Evolutionary conservation across 1,284 basidiomycete species (phyloP).

Genomic region (Schizophyllum commune): DNA sequence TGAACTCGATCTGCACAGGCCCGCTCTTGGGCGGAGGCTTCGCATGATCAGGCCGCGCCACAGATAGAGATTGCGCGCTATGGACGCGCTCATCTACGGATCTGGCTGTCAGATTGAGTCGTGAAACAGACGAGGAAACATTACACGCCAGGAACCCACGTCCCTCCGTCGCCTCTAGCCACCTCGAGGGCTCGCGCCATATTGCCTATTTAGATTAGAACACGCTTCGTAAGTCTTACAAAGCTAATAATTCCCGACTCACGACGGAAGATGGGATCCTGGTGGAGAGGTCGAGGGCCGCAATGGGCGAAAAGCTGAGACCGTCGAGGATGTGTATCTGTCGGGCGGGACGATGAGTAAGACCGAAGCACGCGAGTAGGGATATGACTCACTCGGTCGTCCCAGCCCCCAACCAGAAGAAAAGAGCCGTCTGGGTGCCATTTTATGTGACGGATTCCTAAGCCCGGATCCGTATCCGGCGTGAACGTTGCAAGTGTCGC

Average conservation of each 20-base stretch:
- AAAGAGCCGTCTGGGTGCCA: conserved; percentile 84
- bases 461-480: conserved; percentile 67
- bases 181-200: conserved; percentile 76
- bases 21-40: conserved; percentile 61
- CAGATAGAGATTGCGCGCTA: conserved; percentile 43
- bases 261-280: conserved; percentile 52
- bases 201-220: conserved; percentile 39
- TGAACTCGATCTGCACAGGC: conserved; percentile 68
- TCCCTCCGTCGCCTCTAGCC: conserved; percentile 73
- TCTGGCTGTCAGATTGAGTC: neutral
- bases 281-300: conserved; percentile 51
- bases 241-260: conserved; percentile 20
- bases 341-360: conserved; percentile 3
- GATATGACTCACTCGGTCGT: conserved; percentile 57
- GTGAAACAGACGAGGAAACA: neutral
- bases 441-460: conserved; percentile 65
- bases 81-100: conserved; percentile 56
- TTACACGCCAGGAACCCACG: conserved; percentile 78
- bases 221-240: neutral
- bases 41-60: conserved; percentile 43
- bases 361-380: neutral
- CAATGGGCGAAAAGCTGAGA: conserved; percentile 70
- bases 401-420: conserved; percentile 75
- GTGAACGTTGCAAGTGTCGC: conserved; percentile 61
- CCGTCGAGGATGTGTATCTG: conserved; percentile 75